Evolutionary conservation across 345 rosid genomes (phyloP).

Genomic region (Conringia planisiliqua): DNA sequence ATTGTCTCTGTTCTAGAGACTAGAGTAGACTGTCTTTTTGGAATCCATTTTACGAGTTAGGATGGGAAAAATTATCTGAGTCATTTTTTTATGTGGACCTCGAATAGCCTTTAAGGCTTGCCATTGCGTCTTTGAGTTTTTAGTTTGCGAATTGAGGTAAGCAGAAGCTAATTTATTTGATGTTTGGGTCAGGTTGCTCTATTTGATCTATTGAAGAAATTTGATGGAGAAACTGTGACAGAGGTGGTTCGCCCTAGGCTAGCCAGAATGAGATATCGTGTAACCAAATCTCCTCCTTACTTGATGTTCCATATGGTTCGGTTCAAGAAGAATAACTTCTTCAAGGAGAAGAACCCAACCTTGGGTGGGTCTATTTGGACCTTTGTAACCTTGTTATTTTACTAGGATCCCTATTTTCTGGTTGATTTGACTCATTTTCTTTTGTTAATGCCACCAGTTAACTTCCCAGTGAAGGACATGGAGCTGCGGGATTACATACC

Average conservation of each 20-base stretch:
- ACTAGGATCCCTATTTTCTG: not conserved
- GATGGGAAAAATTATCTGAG: not conserved
- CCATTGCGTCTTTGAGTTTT: not conserved
- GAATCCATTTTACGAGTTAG: not conserved
- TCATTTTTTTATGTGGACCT: not conserved
- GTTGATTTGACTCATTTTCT: not conserved
- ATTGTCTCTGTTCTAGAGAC: not conserved
- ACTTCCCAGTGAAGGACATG: constrained; percentile 87
- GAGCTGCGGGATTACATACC: constrained; percentile 86
- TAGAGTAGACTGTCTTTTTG: not conserved
- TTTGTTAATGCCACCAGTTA: constrained; percentile 52
- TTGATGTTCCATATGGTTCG: constrained; percentile 91
- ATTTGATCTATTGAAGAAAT: constrained; percentile 85
- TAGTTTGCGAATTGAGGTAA: not conserved
- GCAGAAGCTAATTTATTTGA: constrained; percentile 11
- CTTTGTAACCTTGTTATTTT: not conserved
- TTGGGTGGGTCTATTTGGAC: constrained; percentile 48
- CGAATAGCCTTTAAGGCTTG: not conserved
- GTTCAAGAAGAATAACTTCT: constrained; percentile 87
- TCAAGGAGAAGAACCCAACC: constrained; percentile 94
- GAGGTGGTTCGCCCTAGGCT: constrained; percentile 83
- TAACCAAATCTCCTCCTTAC: constrained; percentile 74
- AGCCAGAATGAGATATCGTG: constrained; percentile 83
- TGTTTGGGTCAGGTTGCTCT: constrained; percentile 67
- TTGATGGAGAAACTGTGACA: constrained; percentile 86